Percentiles rank a stretch among this genome's conserved stretches.
Evolutionary conservation across 2,329 filamentous ascomycete species (phyloP).

Genomic region (Byssochlamys sp.): DNA sequence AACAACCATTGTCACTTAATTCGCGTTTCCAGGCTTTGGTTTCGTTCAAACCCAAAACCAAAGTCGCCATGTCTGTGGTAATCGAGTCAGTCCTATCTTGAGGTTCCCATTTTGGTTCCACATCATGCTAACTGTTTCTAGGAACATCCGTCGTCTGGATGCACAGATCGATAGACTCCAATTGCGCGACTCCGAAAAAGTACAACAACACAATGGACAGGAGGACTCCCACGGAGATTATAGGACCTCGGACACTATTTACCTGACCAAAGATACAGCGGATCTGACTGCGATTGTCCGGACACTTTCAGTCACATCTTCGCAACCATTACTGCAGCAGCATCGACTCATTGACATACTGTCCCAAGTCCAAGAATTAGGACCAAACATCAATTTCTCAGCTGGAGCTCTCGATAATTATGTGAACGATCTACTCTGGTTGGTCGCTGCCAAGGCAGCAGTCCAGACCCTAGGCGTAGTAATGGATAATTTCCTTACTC

Average conservation of each 20-base stretch:
- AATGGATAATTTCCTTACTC: conserved; percentile 65
- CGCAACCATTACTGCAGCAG: conserved; percentile 52
- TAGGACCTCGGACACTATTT: conserved; percentile 36
- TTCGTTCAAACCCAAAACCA: not conserved
- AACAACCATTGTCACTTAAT: not conserved
- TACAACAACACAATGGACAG: conserved; percentile 2
- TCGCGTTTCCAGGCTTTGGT: not conserved
- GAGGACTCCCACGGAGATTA: conserved; percentile 18
- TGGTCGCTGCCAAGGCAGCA: conserved; percentile 80
- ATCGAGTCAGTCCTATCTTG: not conserved
- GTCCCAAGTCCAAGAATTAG: conserved; percentile 42
- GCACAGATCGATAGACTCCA: conserved; percentile 44
- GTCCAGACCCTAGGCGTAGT: conserved; percentile 81
- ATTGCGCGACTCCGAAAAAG: conserved; percentile 15
- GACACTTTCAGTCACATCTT: conserved; percentile 59
- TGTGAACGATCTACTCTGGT: conserved; percentile 77
- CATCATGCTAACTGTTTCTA: conserved; percentile 13
- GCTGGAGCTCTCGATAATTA: conserved; percentile 36
- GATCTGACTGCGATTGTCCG: conserved; percentile 60
- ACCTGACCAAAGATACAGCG: conserved; percentile 37
- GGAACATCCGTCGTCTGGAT: conserved; percentile 50
- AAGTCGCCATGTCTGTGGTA: not conserved
- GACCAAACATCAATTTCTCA: conserved; percentile 10
- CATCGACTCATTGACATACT: conserved; percentile 54
- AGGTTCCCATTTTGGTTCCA: not conserved